Conservation (phyloP, 2,329 filamentous ascomycete genomes). For the Pseudocercospora eumusae region DNA sequence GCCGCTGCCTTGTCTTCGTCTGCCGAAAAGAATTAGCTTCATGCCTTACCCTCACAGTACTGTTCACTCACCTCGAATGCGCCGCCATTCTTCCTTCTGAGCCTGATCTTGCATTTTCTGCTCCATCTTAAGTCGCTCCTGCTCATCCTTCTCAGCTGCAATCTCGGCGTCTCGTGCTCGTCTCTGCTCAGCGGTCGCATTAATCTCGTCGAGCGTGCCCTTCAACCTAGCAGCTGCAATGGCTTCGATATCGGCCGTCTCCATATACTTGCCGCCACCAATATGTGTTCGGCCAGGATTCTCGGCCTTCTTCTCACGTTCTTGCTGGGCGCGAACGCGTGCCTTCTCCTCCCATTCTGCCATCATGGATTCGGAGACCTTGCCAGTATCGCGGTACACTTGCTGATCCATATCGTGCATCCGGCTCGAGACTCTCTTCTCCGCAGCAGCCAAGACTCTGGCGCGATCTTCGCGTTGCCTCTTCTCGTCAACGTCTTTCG, state of each 20-base stretch:
- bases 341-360: constrained; percentile 80
- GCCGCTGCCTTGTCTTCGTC: constrained; percentile 56
- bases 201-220: constrained; percentile 82
- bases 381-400: constrained; percentile 74
- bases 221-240: constrained; percentile 77
- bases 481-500: constrained; percentile 69
- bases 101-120: constrained; percentile 55
- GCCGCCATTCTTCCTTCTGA: constrained; percentile 50
- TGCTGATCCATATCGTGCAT: constrained; percentile 81
- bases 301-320: constrained; percentile 61
- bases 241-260: constrained; percentile 73
- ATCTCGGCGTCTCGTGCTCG: constrained; percentile 65
- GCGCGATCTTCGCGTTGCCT: constrained; percentile 76
- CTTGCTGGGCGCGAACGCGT: constrained; percentile 65
- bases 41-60: too few relatives aligned
- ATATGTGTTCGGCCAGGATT: constrained; percentile 65
- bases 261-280: constrained; percentile 78
- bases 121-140: constrained; percentile 60
- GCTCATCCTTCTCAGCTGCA: constrained; percentile 64
- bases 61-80: constrained; percentile 58
- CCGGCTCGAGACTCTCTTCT: constrained; percentile 78
- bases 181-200: constrained; percentile 72
- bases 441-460: constrained; percentile 72
- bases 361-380: constrained; percentile 66
- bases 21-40: constrained; percentile 36